Evolutionary conservation across 2,329 filamentous ascomycete species (phyloP).

Genomic region (Colletotrichum filicis): DNA sequence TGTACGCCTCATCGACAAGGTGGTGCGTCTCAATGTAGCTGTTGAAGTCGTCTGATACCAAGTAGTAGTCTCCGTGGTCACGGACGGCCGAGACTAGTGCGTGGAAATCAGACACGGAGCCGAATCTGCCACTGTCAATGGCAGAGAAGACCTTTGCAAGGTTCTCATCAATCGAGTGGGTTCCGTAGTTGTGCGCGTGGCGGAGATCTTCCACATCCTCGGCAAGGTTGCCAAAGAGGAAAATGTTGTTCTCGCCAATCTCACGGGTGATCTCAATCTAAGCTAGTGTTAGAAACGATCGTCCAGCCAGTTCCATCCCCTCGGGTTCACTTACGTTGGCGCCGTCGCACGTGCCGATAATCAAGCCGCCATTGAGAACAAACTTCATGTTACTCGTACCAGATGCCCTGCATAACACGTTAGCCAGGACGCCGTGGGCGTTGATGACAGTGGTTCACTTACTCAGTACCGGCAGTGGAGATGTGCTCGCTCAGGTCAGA

Average conservation of each 20-base stretch:
- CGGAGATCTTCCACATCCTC: constrained; percentile 98
- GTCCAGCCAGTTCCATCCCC: constrained; percentile 28
- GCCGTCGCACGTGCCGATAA: constrained; percentile 97
- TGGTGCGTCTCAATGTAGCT: constrained; percentile 92
- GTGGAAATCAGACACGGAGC: constrained; percentile 81
- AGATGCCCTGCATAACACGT: constrained; percentile 59
- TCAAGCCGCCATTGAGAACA: constrained; percentile 94
- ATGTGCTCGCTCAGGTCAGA: constrained; percentile 99
- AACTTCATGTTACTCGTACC: constrained; percentile 99
- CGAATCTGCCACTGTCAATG: constrained; percentile 85
- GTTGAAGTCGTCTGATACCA: constrained; percentile 97
- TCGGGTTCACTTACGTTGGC: constrained; percentile 78
- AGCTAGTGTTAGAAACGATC: constrained; percentile 26
- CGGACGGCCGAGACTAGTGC: constrained; percentile 86
- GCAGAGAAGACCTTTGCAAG: constrained; percentile 84
- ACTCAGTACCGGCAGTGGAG: constrained; percentile 95
- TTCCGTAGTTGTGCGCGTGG: constrained; percentile 86
- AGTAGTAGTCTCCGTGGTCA: constrained; percentile 96
- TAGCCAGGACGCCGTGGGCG: constrained; percentile 12
- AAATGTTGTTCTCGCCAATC: constrained; percentile 96
- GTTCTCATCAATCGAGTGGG: constrained; percentile 80
- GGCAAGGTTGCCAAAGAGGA: constrained; percentile 95
- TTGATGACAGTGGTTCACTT: constrained; percentile 43
- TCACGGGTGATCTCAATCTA: constrained; percentile 97
- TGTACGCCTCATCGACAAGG: constrained; percentile 91